phyloP scores from a whole-genome alignment of 208 protist genomes.

The Crithidia thermophila region DNA sequence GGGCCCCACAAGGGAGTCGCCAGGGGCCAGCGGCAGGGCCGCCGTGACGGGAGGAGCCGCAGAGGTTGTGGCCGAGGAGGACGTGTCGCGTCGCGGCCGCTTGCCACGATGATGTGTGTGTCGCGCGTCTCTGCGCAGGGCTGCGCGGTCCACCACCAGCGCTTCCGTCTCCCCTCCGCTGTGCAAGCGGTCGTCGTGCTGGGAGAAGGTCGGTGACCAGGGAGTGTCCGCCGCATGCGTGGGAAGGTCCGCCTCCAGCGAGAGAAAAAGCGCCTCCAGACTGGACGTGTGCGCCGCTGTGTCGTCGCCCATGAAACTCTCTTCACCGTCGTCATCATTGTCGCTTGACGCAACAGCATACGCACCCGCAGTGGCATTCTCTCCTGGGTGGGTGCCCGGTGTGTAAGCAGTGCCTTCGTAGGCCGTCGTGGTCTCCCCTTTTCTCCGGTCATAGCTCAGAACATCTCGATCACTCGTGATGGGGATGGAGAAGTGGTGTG shows the following conservation, averaged over 20 bases:
- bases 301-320: background rate
- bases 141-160: slow-evolving; percentile 13
- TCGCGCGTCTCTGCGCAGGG: slow-evolving; percentile 1
- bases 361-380: no score
- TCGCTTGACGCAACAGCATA: background rate
- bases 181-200: background rate
- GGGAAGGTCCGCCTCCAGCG: slow-evolving; percentile 18
- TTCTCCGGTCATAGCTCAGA: slow-evolving; percentile 3
- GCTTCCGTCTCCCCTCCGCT: background rate
- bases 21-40: background rate
- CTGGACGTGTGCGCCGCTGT: background rate
- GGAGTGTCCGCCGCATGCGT: background rate
- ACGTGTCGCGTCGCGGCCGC: slow-evolving; percentile 1
- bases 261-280: slow-evolving; percentile 19
- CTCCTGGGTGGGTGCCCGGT: background rate
- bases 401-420: background rate
- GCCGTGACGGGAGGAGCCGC: background rate
- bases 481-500: background rate
- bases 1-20: background rate
- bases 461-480: slow-evolving; percentile 17
- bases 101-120: background rate
- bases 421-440: background rate
- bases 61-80: background rate
- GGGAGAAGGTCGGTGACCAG: background rate
- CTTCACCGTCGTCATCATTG: slow-evolving; percentile 8